Conservation (phyloP, 169 alveolate species). For the Plasmodium knowlesi region DNA sequence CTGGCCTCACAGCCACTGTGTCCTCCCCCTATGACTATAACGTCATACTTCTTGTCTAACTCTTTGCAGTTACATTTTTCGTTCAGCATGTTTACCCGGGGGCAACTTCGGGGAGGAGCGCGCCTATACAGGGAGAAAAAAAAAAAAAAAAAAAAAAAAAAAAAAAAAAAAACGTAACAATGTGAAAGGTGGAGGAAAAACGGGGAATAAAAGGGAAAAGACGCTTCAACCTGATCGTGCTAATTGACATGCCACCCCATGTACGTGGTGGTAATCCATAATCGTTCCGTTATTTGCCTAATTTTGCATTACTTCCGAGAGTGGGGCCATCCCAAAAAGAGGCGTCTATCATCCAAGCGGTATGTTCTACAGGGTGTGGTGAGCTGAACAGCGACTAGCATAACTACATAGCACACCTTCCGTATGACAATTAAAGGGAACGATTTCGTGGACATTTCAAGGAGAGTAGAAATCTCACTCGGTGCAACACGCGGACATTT, state of each 20-base stretch:
- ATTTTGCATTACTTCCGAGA: background rate
- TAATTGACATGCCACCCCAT: background rate
- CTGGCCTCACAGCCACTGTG: constrained; percentile 96
- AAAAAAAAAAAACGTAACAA: background rate
- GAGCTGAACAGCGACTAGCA: background rate
- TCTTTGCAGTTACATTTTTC: constrained; percentile 20
- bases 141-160: too few relatives aligned
- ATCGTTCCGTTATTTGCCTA: background rate
- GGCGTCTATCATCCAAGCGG: background rate
- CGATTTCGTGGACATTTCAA: background rate
- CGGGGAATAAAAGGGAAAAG: background rate
- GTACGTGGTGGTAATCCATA: background rate
- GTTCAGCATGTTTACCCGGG: background rate
- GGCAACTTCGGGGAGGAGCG: background rate
- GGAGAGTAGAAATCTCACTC: background rate
- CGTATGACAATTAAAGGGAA: background rate
- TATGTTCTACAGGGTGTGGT: background rate
- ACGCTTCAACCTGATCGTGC: background rate
- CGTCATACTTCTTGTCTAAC: constrained; percentile 78
- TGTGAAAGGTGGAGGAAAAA: background rate
- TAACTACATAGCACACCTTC: background rate
- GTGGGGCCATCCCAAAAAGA: background rate
- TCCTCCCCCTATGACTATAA: constrained; percentile 95
- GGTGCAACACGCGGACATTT: background rate
- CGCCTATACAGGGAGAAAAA: background rate